Evolutionary conservation across 2,329 filamentous ascomycete genomes (phyloP).

Genomic region (Immersiporthe knoxdaviesiana): DNA sequence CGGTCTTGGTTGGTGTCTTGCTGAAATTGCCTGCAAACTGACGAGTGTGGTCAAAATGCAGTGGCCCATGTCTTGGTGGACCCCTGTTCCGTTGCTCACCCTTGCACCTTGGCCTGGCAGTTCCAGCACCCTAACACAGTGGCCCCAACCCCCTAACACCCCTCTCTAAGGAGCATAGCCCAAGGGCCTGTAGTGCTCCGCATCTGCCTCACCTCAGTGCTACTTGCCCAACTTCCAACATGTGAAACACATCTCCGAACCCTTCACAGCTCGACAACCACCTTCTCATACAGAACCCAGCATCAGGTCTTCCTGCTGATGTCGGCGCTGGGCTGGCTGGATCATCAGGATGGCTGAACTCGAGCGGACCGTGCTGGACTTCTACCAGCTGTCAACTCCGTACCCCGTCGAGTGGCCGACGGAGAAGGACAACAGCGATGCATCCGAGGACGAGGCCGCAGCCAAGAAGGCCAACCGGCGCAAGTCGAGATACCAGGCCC

Average conservation of each 20-base stretch:
- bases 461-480: constrained; percentile 59
- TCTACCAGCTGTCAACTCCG: constrained; percentile 81
- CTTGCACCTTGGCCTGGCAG: neutral
- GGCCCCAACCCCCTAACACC: neutral
- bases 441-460: constrained; percentile 62
- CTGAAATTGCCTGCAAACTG: neutral
- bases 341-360: constrained; percentile 64
- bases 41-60: neutral
- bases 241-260: constrained; percentile 3
- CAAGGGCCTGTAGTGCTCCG: neutral
- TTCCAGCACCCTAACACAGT: neutral
- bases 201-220: neutral
- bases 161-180: no score
- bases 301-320: neutral
- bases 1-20: no score
- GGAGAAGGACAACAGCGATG: constrained; percentile 75
- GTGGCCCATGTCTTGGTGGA: neutral
- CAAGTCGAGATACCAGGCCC: constrained; percentile 81
- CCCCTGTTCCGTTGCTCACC: neutral
- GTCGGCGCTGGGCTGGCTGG: neutral
- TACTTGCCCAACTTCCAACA: neutral
- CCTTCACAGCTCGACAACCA: neutral
- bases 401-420: constrained; percentile 86
- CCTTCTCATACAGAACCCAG: neutral
- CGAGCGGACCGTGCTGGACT: constrained; percentile 78